Evolutionary conservation across 2,329 filamentous ascomycete genomes (phyloP).

Genomic region (Penicillium oxalicum): DNA sequence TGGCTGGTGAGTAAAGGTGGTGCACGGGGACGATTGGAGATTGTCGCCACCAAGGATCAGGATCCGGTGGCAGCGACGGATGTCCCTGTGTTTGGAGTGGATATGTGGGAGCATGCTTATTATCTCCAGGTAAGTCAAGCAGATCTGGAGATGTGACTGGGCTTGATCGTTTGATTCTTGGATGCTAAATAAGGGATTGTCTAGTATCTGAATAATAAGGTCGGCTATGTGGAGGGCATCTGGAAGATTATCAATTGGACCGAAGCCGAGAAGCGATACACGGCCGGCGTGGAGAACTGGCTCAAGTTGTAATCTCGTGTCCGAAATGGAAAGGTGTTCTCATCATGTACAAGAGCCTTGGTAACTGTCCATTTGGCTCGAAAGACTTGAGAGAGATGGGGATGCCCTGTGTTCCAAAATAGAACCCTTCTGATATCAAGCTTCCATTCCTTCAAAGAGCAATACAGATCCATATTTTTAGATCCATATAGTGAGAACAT

Average conservation of each 20-base stretch:
- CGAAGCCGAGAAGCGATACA: slow-evolving; percentile 65
- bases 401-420: too few species aligned
- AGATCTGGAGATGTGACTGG: too few species aligned
- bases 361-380: too few species aligned
- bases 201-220: slow-evolving; percentile 88
- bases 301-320: slow-evolving; percentile 22
- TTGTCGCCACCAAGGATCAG: slow-evolving; percentile 81
- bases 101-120: slow-evolving; percentile 94
- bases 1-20: slow-evolving; percentile 68
- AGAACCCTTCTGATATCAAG: too few species aligned
- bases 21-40: slow-evolving; percentile 55
- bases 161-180: slow-evolving; percentile 8
- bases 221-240: slow-evolving; percentile 81
- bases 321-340: too few species aligned
- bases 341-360: too few species aligned
- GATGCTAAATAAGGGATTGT: background rate
- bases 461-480: too few species aligned
- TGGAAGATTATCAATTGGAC: slow-evolving; percentile 96
- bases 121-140: slow-evolving; percentile 60
- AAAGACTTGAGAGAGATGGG: too few species aligned
- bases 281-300: slow-evolving; percentile 22
- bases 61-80: slow-evolving; percentile 72
- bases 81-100: slow-evolving; percentile 71
- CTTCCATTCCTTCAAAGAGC: too few species aligned
- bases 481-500: too few species aligned